Base-by-base conservation (phyloP, 495 filamentous ascomycete genomes). In the Letharia columbiana region DNA sequence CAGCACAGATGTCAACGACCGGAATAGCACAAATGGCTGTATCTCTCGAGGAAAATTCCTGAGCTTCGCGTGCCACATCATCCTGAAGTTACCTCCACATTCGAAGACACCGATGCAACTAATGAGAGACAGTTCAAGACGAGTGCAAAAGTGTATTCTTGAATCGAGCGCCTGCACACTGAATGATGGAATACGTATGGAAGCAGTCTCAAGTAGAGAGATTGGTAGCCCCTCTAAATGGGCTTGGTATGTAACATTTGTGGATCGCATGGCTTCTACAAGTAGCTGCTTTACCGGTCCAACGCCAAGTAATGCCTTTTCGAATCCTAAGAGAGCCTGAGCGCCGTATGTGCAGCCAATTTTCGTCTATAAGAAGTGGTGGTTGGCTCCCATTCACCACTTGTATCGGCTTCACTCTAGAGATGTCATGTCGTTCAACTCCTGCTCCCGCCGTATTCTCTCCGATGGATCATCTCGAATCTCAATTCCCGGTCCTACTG, bases 401-500 rank as follows among this genome's bases (percentile, higher is more conserved):
- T 20, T 61, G 33, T 45, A 31, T 39, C 0, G 18, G 6, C 59
- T 33, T 77, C 70, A 83, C 66, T 83, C 81, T 37, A 82, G 66
- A 35, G 73, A 67, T 33, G 84, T 77, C 65, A 82, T 79, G 54
- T 77, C 75, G 44, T 81, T 76, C 71, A 86, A 41, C 56, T 79
- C 81, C 66, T 69, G 69, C 11, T 76, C 72, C 66, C 76, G 71
- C 60, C 80, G 74, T 70, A 77, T 74, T 61, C 79, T 78, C 72
- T 84, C 78, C 17, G 77, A 73, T 11, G 81, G 81, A 68, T 83
- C 72, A 42, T 83, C 81, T 66, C 80, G 78, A 68, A 88, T 75
- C 68, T 88, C 86, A 42, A 91, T 79, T 3, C 88, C 88, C 6
- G 87, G 86, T 13, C 86, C 87, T n/a, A 84, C 73, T n/a, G 83